Evolutionary conservation across 345 rosid genomes (phyloP).

Genomic region (Gynandropsis gynandra): DNA sequence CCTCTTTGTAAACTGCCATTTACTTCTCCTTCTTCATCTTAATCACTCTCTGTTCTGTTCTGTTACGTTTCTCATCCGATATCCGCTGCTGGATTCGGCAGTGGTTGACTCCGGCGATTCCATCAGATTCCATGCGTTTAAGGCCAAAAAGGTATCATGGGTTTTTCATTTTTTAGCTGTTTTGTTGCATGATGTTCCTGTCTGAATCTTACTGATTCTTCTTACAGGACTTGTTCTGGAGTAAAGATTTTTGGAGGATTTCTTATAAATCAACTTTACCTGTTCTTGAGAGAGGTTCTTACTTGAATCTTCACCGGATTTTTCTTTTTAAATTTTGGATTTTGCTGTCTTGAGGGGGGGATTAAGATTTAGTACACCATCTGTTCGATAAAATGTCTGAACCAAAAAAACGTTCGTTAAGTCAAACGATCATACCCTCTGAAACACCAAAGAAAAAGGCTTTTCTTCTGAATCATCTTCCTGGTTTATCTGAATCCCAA

Average conservation of each 20-base stretch:
- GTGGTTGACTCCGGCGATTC: conserved; percentile 33
- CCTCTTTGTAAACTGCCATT: conserved; percentile 14
- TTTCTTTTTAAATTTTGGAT: conserved; percentile 2
- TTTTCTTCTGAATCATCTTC: conserved; percentile 21
- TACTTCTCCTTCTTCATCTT: conserved; percentile 7
- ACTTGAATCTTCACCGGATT: conserved; percentile 31
- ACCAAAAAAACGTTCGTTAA: conserved; percentile 27
- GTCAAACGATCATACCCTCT: conserved; percentile 23
- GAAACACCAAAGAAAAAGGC: conserved; percentile 22
- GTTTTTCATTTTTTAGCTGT: neutral
- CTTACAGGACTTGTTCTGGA: conserved; percentile 73
- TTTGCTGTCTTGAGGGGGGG: neutral
- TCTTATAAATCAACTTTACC: conserved; percentile 43
- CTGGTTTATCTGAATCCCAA: conserved; percentile 27
- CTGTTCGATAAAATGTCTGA: conserved; percentile 35
- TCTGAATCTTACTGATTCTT: conserved; percentile 24
- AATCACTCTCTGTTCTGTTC: conserved; percentile 21
- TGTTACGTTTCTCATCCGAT: conserved; percentile 26
- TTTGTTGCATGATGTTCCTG: neutral
- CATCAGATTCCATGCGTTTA: conserved; percentile 73
- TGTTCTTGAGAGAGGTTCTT: conserved; percentile 61
- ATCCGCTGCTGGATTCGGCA: conserved; percentile 34
- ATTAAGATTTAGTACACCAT: conserved; percentile 20
- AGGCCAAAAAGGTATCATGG: conserved; percentile 48
- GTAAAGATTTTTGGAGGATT: conserved; percentile 52